Base-by-base conservation (phyloP, 2,329 filamentous ascomycete species). In the Aspergillus sp. region DNA sequence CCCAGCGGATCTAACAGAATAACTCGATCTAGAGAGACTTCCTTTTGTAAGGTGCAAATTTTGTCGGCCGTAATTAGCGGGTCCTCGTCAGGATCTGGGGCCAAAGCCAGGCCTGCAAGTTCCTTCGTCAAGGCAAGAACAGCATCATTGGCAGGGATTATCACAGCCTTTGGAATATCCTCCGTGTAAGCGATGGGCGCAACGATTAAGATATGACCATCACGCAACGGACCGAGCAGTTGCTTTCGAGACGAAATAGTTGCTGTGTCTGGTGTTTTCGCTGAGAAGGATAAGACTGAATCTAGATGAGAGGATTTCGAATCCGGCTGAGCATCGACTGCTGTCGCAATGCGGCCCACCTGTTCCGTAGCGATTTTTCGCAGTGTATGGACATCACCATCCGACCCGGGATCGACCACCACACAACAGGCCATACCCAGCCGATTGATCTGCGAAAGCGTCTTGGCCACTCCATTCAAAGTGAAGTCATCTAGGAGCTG, bases 1-100 rank as follows among this genome's bases (percentile, higher is more conserved):
- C 95, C 95, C 0, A 92, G 77, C 0, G 90, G 87, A 72, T 99
- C 95, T 6, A 99, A 81, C 27, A 99, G 79, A 61, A 99, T 96
- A 43, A 99, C 81, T 37, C 93, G 85, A 70, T 98, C 93, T 6
- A 99, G 77, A 0, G 84, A 83, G 1, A 88, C 83, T 59, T 85
- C 75, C 31, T 82, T 81, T 55, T 77, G 77, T 2, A 80, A 70
- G 49, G 69, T 69, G 54, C 66, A 65, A 48, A 77, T 71, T 52
- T 74, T 75, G 59, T 76, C 70, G 35, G 69, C 75, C 12, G 71
- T 75, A 44, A 70, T 64, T 44, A 67, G 63, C 4, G 77, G 75
- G 56, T 82, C 77, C 53, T 81, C 79, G 7, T 79, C 75, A 2
- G 73, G 71, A 35, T 71, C 66, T 14, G 73, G 66, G 9, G 69